These are phyloP conservation scores for Aspergillus flavus DNA, from an alignment of 2,329 filamentous ascomycete genomes.

Conservation along the genomic window DNA sequence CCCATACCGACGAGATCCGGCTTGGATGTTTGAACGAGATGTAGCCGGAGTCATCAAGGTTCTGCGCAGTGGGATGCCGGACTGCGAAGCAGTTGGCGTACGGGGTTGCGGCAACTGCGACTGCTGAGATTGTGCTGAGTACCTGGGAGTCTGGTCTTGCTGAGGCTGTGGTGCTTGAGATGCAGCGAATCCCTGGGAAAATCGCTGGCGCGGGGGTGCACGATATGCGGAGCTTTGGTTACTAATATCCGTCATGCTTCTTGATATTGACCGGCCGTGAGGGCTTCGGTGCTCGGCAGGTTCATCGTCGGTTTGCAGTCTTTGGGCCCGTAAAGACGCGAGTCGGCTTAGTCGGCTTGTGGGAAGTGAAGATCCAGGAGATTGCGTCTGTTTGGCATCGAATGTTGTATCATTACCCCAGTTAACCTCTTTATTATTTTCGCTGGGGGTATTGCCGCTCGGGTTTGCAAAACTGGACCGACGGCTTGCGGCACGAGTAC, in stretches of 20 bases:
- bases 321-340: constrained; percentile 42
- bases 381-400: constrained; percentile 16
- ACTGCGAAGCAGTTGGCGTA: constrained; percentile 35
- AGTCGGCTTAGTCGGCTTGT: constrained; percentile 43
- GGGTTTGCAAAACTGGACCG: constrained; percentile 40
- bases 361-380: constrained; percentile 28
- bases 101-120: constrained; percentile 31
- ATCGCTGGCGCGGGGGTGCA: constrained; percentile 37
- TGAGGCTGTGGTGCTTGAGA: constrained; percentile 26
- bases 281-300: constrained; percentile 32
- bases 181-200: constrained; percentile 31
- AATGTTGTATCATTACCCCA: constrained; percentile 8
- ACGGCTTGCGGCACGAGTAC: constrained; percentile 36
- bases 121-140: constrained; percentile 27
- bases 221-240: constrained; percentile 31
- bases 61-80: constrained; percentile 41
- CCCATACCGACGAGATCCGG: constrained; percentile 45
- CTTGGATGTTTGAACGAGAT: constrained; percentile 44
- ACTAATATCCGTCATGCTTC: constrained; percentile 47
- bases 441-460: constrained; percentile 19
- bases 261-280: constrained; percentile 41
- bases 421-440: constrained; percentile 10
- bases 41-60: constrained; percentile 40
- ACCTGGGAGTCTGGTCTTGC: constrained; percentile 25
- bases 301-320: constrained; percentile 41